These are phyloP conservation scores for Pelargonium exstipulatum DNA, from an alignment of 441 rosid genomes.

Conservation along the genomic window DNA sequence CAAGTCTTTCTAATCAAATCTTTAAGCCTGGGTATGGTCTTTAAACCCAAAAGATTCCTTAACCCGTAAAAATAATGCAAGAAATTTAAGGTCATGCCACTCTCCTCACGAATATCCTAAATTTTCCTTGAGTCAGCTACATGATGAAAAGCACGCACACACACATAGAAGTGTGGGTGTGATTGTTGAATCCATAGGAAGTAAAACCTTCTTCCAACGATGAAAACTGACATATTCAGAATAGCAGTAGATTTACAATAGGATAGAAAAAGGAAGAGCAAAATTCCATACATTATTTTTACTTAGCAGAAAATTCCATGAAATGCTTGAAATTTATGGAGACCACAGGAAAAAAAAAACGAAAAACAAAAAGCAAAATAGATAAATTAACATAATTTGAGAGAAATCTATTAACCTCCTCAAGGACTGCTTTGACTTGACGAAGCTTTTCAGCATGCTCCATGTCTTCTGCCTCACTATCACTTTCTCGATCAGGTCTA, in stretches of 20 bases:
- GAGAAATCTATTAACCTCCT: conserved; percentile 59
- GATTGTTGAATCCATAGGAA: neutral
- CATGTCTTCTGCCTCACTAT: conserved; percentile 96
- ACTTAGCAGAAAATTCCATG: conserved; percentile 2
- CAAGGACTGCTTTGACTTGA: conserved; percentile 99
- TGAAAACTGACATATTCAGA: neutral
- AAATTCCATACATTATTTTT: neutral
- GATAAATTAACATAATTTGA: neutral
- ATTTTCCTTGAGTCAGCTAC: neutral
- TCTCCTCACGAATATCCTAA: neutral
- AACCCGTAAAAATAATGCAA: neutral
- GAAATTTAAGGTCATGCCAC: conserved; percentile 2
- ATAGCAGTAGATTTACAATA: neutral
- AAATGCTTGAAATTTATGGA: neutral
- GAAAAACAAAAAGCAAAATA: neutral
- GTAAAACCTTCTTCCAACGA: neutral
- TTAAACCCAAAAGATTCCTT: neutral
- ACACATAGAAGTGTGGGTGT: neutral
- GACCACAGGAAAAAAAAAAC: neutral
- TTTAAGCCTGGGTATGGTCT: neutral
- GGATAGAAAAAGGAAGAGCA: neutral
- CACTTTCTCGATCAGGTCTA: conserved; percentile 88
- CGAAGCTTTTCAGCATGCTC: conserved; percentile 99
- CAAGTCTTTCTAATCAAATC: neutral
- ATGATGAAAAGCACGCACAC: neutral